Conservation (phyloP, 129 eudicot genomes). For the Oenanthe sinensis region DNA sequence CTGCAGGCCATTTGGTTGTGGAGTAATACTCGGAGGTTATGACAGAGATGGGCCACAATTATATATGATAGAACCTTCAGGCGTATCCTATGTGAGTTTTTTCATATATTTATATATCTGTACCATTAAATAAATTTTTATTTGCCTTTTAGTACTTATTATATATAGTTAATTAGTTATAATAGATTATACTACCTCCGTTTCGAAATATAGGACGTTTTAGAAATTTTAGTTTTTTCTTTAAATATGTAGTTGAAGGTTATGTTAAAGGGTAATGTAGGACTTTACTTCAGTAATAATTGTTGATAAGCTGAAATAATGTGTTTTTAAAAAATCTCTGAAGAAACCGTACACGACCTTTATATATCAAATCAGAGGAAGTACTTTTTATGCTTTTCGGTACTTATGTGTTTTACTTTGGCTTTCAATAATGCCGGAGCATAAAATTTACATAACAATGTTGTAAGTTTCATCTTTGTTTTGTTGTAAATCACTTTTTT, state of each 20-base stretch:
- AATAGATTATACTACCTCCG: neutral
- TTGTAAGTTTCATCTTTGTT: neutral
- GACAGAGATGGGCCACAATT: conserved; percentile 96
- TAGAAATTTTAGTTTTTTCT: too few relatives aligned
- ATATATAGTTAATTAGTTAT: too few relatives aligned
- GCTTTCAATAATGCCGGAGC: neutral
- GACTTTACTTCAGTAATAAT: too few relatives aligned
- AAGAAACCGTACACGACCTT: too few relatives aligned
- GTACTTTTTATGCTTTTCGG: neutral
- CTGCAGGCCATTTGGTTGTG: conserved; percentile 92
- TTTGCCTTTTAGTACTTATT: neutral
- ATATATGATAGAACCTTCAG: conserved; percentile 98
- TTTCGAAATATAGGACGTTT: too few relatives aligned
- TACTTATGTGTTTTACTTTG: neutral
- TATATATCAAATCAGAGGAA: too few relatives aligned
- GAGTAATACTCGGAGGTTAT: conserved; percentile 93
- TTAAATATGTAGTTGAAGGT: too few relatives aligned
- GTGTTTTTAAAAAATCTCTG: too few relatives aligned
- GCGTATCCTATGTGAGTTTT: conserved; percentile 87
- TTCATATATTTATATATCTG: neutral
- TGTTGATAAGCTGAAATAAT: too few relatives aligned
- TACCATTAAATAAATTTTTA: neutral
- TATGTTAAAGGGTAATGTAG: too few relatives aligned
- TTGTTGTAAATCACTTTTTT: neutral
- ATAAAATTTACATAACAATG: neutral